Evolutionary conservation across 2,329 filamentous ascomycete genomes (phyloP).

Genomic region (Myriosclerotinia duriaeana): DNA sequence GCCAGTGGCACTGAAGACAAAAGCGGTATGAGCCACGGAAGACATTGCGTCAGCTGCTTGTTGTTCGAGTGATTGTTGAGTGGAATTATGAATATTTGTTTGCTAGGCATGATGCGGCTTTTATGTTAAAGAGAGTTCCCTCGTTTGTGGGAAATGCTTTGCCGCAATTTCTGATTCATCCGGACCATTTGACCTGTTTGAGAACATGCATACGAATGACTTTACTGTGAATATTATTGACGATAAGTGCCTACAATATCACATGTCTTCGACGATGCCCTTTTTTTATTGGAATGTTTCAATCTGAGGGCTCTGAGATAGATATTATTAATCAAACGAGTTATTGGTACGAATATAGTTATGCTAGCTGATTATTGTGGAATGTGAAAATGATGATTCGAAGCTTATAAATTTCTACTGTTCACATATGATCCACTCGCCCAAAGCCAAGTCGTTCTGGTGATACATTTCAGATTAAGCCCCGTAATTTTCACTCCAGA

Average conservation of each 20-base stretch:
- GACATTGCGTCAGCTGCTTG: not conserved
- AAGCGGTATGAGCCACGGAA: not conserved
- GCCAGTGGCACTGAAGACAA: conserved; percentile 4
- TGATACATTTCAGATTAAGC: not conserved
- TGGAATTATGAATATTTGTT: not conserved
- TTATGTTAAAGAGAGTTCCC: not conserved
- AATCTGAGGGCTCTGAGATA: not conserved
- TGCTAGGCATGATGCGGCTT: not conserved
- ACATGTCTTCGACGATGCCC: not conserved
- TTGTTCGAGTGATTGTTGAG: not conserved
- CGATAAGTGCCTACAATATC: too few species aligned
- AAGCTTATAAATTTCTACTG: not conserved
- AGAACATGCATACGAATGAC: not conserved
- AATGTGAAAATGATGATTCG: not conserved
- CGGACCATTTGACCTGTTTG: not conserved
- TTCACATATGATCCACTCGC: too few species aligned
- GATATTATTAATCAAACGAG: too few species aligned
- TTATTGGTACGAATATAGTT: not conserved
- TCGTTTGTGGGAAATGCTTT: not conserved
- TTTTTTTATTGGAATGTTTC: not conserved
- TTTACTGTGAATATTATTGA: not conserved
- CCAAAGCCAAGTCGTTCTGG: not conserved
- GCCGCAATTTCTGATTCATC: not conserved
- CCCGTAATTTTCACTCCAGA: not conserved
- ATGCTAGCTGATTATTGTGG: not conserved